Evolutionary conservation across 805 yeast species (phyloP), one percentile per base, ranked within the genome.

Genomic region (Nakazawaea anatomiae): DNA sequence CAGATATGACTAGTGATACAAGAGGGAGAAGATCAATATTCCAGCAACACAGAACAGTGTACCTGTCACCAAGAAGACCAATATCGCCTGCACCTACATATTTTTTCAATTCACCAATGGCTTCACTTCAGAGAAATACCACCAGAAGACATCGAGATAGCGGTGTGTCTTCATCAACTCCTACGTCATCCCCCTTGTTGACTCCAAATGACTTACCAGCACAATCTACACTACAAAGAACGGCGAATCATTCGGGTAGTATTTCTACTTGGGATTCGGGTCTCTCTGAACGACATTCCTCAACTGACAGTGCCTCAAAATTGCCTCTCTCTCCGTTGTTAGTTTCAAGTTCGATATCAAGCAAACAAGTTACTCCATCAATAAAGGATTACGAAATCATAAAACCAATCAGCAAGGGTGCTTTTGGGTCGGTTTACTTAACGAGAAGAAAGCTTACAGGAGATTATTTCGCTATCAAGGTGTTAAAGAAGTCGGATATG

Each of bases 331-430:
- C 96, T 0, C 97, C 97, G 0, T 68, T 90, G 25, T 66, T 90
- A 42, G 79, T 88, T 1, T 84, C 92, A 1, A 77, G 82, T 9
- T 75, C 85, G 1, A 76, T 83, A 5, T 54, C 76, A 0, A 67
- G 70, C 35, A 79, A 80, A 54, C 76, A 87, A 0, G 58, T 71
- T 0, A 69, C 74, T 3, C 94, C 95, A 0, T 83, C 89, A 2
- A 89, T 92, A 32, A 79, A 77, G 53, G 98, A 95, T 64, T 94
- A 90, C 66, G 96, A 89, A 59, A 80, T 94, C 32, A 72, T 94
- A 51, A 89, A 90, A 63, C 97, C 99, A 0, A 89, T 94, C 47
- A 89, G 96, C 60, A 88, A 89, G 61, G 99, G 99, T 41, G 99
- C 99, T 0, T 94, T 91, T 73, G 99, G 99, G 0, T 86, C 95